Base-by-base conservation (phyloP, 148 eudicot species). In the Rhododendron griersonianum region DNA sequence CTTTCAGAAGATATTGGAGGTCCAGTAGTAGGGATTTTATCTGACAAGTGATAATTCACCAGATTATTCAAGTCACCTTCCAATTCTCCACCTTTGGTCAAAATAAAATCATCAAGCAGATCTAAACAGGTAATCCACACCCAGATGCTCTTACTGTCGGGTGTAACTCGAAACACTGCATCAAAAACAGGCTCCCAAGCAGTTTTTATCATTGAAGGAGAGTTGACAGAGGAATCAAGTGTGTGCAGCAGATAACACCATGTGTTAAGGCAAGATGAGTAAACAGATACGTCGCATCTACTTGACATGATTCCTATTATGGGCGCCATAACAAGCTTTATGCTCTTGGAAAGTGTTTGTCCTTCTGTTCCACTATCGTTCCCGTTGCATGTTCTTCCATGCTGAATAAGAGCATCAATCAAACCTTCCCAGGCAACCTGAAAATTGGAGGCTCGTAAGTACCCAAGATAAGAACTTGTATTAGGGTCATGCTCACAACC, bases 401-500 rank as follows among this genome's bases (percentile, higher is more conserved):
- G 89, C 82, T 84, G 86, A 81, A 95, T 89, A 82, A 95, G 92
- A 82, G 95, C 94, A 91, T 96, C 99, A 89, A 95, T 92, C 75
- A 95, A 89, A 84, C 95, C 94, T 94, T 96, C 98, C 99, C 99
- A 96, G 67, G 99, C 93, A 86, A 92, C 94, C 98, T 96, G 94
- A 85, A 90, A 83, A 28, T 80, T 78, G 28, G 41, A 78, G 81
- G 67, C 37, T 84, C 45, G 13, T 51, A 84, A 51, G 19, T 74
- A 84, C 44, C 50, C 11, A 9, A 21, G 6, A 33, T 41, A 73
- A 75, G 86, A 74, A 51, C 23, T 19, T 9, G 21, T 14, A 7
- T 28, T 51, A 51, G 8, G 65, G 57, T 23, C 61, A 48, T 48
- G 47, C 33, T 65, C 10, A n/a, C 73, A 65, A 65, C 13, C 73